A percentile compares a stretch with the other conserved stretches of the same genome.
Conservation (phyloP, 129 eudicot genomes). For the Lonicera japonica region DNA sequence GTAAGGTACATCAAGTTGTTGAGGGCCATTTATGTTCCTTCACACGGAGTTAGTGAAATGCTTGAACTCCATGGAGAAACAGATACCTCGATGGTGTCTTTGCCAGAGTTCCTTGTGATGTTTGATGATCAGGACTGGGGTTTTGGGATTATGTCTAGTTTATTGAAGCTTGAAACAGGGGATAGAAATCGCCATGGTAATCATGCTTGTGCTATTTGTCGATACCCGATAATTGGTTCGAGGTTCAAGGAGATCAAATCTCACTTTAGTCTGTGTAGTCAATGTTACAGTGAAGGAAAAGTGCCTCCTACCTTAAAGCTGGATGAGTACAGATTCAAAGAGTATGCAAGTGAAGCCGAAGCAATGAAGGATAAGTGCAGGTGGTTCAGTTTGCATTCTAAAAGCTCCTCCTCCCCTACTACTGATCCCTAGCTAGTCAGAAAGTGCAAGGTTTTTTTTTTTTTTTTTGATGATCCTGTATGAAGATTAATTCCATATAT, state of each 20-base stretch:
- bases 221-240: conserved; percentile 83
- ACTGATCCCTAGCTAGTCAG: conserved; percentile 22
- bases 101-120: conserved; percentile 64
- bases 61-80: conserved; percentile 73
- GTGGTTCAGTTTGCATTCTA: conserved; percentile 74
- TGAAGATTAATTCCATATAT: background rate
- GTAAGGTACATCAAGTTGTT: conserved; percentile 54
- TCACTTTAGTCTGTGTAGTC: conserved; percentile 68
- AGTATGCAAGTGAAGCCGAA: conserved; percentile 66
- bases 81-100: conserved; percentile 55
- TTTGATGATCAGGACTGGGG: conserved; percentile 92
- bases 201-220: conserved; percentile 64
- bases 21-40: conserved; percentile 80
- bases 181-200: conserved; percentile 80
- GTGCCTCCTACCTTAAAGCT: conserved; percentile 70
- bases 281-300: conserved; percentile 91
- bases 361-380: conserved; percentile 82
- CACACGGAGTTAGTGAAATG: conserved; percentile 49
- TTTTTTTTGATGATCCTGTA: conserved; percentile 7
- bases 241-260: conserved; percentile 82
- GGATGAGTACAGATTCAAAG: conserved; percentile 77
- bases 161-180: conserved; percentile 71
- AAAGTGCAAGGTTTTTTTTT: background rate
- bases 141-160: conserved; percentile 63
- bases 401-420: conserved; percentile 23